Base-by-base conservation (phyloP, 495 filamentous ascomycete genomes). In the Xylaria scruposa region DNA sequence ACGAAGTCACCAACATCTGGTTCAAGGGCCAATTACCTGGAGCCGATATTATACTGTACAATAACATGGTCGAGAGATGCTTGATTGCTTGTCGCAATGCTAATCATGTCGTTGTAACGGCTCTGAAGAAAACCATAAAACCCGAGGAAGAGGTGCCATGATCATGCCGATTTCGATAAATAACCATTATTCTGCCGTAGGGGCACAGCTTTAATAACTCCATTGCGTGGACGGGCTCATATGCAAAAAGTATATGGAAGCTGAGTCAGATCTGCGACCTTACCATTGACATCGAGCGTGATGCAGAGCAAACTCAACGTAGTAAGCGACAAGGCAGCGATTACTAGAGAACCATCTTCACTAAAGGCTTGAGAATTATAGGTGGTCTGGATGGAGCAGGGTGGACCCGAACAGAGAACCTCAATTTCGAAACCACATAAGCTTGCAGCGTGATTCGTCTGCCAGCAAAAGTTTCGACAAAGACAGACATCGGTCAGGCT, bases 1-100 rank as follows among this genome's bases (percentile, higher is more conserved):
- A 99, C 77, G 97, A 99, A 78, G 89, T 98, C 63, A 97, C 95
- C 12, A 93, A 96, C 76, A 76, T 98, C 15, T 99, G 97, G 96
- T 88, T 95, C 66, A 98, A 94, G 85, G 95, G 97, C 4, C 81
- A 86, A 67, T 58, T 85, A 10, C 82, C 84, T 0, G 77, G 76
- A 1, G 78, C 81, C 1, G 82, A 83, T 36, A 74, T 81, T 46
- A 76, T 80, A 36, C 64, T 82, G 4, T 84, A 85, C 72, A 79
- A 79, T 44, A 75, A 78, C 26, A 72, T 87, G 36, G 78, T 87
- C 0, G 79, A 85, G 68, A 79, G 77, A 59, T 84, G 81, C 10
- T 80, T 87, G 44, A 68, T 81, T 42, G 85, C 85, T 1, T 85
- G 82, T 24, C 80, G 73, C 21, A 82, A 76, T 61, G 78, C 83